Evolutionary conservation across 176 grass and related monocot species (phyloP), one percentile per base, ranked within the genome.

Genomic region (Zoysia japonica): DNA sequence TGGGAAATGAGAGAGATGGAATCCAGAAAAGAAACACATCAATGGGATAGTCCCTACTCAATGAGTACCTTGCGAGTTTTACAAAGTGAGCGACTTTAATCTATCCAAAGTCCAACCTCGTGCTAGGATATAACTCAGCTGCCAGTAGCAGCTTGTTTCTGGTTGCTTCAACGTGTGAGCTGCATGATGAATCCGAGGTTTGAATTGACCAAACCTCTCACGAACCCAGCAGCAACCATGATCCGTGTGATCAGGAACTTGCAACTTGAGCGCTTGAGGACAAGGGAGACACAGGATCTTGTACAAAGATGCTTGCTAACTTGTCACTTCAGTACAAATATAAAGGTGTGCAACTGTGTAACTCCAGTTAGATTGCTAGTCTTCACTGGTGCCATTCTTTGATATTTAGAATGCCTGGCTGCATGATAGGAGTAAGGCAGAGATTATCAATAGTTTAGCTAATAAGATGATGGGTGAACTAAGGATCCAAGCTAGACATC

Each of bases 161-260:
- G 8, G 39, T 70, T 65, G 65, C 63, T 68, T 86, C 50, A 75
- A 61, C 42, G 6, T 51, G 48, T 43, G 13, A 38, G 41, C 47
- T 15, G 55, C 38, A 48, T 16, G 61, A 78, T 83, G 35, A n/a
- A 19, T 83, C 37, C 68, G 74, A 87, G 80, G 74, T 83, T 83
- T 82, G 42, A 71, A 47, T 83, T 83, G 79, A 72, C 60, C 68
- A 37, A 72, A 42, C 13, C 74, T 44, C 68, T 50, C 50, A 67
- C 63, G 7, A 63, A 59, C 42, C 17, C 37, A 67, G 50, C 36
- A 67, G 50, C n/a, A 76, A 55, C 19, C 35, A 9, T 54, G 51
- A 66, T 42, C 61, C 57, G 51, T 78, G 48, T 54, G 47, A 54
- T 72, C 48, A 69, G 20, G 61, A 51, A 56, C 59, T 5, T 65